Conservation (phyloP, 495 filamentous ascomycete species). For the Penicillium macrosclerotiorum region DNA sequence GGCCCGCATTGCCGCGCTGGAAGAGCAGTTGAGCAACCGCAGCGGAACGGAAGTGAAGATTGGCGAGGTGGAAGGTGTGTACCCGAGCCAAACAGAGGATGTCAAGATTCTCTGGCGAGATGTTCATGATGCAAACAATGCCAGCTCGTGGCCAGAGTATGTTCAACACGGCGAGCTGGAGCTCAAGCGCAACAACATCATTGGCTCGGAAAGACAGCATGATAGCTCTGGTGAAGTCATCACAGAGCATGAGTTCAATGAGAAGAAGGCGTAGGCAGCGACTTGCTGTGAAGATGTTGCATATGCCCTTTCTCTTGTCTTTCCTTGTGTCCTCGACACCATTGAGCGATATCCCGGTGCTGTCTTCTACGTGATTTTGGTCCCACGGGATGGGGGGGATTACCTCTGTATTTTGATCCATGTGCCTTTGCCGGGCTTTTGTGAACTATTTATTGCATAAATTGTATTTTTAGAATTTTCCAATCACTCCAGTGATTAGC, state of each 20-base stretch:
- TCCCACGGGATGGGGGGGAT: slow-evolving; percentile 15
- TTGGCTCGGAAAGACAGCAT: slow-evolving; percentile 29
- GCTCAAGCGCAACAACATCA: slow-evolving; percentile 33
- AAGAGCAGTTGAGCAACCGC: slow-evolving; percentile 25
- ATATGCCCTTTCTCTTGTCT: neutral
- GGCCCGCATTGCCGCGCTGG: slow-evolving; percentile 29
- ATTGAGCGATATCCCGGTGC: slow-evolving; percentile 11
- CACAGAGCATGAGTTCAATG: slow-evolving; percentile 35
- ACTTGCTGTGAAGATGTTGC: neutral
- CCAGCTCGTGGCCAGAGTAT: slow-evolving; percentile 63
- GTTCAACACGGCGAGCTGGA: slow-evolving; percentile 61
- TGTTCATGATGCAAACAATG: slow-evolving; percentile 62
- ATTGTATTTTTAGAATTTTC: slow-evolving; percentile 61
- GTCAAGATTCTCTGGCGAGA: slow-evolving; percentile 71
- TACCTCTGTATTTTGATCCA: slow-evolving; percentile 20
- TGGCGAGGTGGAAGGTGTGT: slow-evolving; percentile 24
- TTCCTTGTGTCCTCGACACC: slow-evolving; percentile 1
- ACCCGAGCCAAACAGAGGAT: slow-evolving; percentile 26
- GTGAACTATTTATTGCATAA: slow-evolving; percentile 26
- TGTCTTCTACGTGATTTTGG: slow-evolving; percentile 17
- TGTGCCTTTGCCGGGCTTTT: too few species aligned
- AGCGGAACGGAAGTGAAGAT: slow-evolving; percentile 30
- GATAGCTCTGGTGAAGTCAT: slow-evolving; percentile 41
- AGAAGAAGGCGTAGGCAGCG: slow-evolving; percentile 1
- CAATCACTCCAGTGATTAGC: slow-evolving; percentile 17